phyloP scores from a whole-genome alignment of 352 stramenopile species.

The Hyaloperonospora brassicae region DNA sequence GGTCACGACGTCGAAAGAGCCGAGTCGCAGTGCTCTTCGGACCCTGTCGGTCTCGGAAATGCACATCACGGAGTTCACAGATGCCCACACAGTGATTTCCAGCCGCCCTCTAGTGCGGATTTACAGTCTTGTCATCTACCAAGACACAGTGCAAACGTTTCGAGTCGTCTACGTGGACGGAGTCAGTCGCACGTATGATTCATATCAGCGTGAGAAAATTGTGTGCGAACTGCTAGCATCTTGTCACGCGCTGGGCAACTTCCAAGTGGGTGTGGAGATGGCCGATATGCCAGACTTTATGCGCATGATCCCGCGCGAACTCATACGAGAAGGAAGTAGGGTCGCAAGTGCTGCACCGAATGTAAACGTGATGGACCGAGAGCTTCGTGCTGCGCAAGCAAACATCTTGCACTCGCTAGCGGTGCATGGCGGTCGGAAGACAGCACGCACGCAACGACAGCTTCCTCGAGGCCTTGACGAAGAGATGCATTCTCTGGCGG shows the following conservation, averaged over 20 bases:
- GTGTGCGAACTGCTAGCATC: constrained; percentile 65
- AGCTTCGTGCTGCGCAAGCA: constrained; percentile 58
- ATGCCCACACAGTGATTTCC: constrained; percentile 45
- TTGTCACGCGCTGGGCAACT: constrained; percentile 65
- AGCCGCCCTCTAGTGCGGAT: constrained; percentile 64
- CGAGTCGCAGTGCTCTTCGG: constrained; percentile 17
- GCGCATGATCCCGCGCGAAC: constrained; percentile 65
- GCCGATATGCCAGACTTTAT: constrained; percentile 41
- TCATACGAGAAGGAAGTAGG: constrained; percentile 60
- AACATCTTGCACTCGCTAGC: constrained; percentile 56
- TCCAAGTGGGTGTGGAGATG: constrained; percentile 54
- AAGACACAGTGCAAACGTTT: constrained; percentile 55
- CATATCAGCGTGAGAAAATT: constrained; percentile 60
- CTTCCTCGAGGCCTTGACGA: constrained; percentile 61
- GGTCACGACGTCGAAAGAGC: constrained; percentile 41
- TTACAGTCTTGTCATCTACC: constrained; percentile 61
- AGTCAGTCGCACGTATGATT: constrained; percentile 61
- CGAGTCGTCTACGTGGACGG: constrained; percentile 72
- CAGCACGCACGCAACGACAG: constrained; percentile 47
- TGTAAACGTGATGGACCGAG: constrained; percentile 50
- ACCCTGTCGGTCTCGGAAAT: constrained; percentile 62
- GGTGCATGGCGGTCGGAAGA: constrained; percentile 55
- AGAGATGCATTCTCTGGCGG: constrained; percentile 60
- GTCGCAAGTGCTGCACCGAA: constrained; percentile 32
- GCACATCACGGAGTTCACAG: constrained; percentile 57